phyloP scores from a whole-genome alignment of 352 stramenopile genomes.

The Globisporangium nagaii region DNA sequence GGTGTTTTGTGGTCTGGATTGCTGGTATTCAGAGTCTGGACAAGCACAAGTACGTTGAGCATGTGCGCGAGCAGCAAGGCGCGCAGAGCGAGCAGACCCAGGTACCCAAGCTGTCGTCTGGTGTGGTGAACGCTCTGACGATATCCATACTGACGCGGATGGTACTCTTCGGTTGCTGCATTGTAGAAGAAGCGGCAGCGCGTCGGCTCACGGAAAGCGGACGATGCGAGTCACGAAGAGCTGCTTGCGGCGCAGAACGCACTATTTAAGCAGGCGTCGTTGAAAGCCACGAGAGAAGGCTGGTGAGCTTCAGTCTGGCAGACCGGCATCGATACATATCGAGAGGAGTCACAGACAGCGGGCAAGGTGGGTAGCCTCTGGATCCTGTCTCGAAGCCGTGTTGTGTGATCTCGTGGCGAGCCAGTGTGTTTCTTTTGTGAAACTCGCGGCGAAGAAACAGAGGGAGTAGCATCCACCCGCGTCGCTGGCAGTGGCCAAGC shows the following conservation, averaged over 20 bases:
- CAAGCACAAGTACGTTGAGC: conserved; percentile 27
- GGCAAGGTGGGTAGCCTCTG: too few species aligned
- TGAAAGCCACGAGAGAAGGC: conserved; percentile 51
- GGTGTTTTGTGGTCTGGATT: neutral
- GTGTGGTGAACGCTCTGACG: too few species aligned
- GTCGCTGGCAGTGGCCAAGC: too few species aligned
- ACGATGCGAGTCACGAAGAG: conserved; percentile 42
- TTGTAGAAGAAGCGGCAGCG: conserved; percentile 37
- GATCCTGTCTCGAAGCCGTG: too few species aligned
- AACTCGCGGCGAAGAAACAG: too few species aligned
- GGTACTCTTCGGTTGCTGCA: neutral
- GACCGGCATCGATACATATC: too few species aligned
- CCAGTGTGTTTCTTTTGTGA: too few species aligned
- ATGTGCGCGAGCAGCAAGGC: conserved; percentile 26
- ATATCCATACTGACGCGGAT: neutral
- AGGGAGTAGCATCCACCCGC: too few species aligned
- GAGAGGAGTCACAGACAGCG: too few species aligned
- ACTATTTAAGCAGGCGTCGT: conserved; percentile 63
- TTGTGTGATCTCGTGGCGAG: too few species aligned
- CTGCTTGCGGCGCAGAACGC: conserved; percentile 66
- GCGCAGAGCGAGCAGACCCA: conserved; percentile 20
- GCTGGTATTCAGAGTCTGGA: conserved; percentile 19
- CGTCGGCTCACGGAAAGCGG: conserved; percentile 28
- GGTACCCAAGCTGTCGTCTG: too few species aligned
- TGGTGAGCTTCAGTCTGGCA: conserved; percentile 35